Percentiles rank a stretch among this genome's conserved stretches.
Conservation (phyloP, 495 filamentous ascomycete genomes). For the Entonaema liquescens region DNA sequence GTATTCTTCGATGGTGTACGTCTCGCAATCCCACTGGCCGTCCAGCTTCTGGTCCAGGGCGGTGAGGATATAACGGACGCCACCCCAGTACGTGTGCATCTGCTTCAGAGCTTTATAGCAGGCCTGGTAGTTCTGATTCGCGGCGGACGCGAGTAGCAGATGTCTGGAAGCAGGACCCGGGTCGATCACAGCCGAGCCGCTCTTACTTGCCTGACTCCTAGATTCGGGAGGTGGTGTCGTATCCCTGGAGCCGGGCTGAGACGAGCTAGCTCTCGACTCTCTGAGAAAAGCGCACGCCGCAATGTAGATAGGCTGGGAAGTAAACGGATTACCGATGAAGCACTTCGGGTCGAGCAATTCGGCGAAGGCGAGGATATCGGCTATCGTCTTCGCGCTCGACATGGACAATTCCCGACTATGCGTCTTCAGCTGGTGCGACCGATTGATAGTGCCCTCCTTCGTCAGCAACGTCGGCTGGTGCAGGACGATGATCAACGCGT, state of each 20-base stretch:
- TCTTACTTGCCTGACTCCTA: slow-evolving; percentile 33
- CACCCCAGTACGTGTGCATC: slow-evolving; percentile 82
- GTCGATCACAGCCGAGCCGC: slow-evolving; percentile 39
- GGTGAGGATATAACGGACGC: slow-evolving; percentile 84
- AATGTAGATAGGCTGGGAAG: slow-evolving; percentile 89
- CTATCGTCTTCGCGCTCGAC: slow-evolving; percentile 89
- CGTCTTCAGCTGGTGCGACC: slow-evolving; percentile 72
- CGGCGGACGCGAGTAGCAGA: slow-evolving; percentile 74
- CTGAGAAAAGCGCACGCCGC: slow-evolving; percentile 86
- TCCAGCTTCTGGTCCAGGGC: slow-evolving; percentile 88
- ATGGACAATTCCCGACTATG: slow-evolving; percentile 84
- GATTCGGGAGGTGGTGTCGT: slow-evolving; percentile 51
- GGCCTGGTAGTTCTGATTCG: slow-evolving; percentile 79
- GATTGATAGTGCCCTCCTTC: slow-evolving; percentile 70
- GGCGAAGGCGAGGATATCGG: slow-evolving; percentile 81
- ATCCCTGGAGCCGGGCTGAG: slow-evolving; percentile 64
- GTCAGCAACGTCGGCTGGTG: slow-evolving; percentile 83
- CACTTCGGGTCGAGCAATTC: slow-evolving; percentile 81
- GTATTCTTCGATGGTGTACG: slow-evolving; percentile 80
- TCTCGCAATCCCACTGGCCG: slow-evolving; percentile 81
- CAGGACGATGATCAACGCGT: slow-evolving; percentile 82
- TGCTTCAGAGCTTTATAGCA: slow-evolving; percentile 83
- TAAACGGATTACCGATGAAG: slow-evolving; percentile 86
- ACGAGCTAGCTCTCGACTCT: slow-evolving; percentile 72
- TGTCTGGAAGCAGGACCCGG: slow-evolving; percentile 69